phyloP scores from a whole-genome alignment of 1,284 basidiomycete species.

The Ceratobasidium sp. region DNA sequence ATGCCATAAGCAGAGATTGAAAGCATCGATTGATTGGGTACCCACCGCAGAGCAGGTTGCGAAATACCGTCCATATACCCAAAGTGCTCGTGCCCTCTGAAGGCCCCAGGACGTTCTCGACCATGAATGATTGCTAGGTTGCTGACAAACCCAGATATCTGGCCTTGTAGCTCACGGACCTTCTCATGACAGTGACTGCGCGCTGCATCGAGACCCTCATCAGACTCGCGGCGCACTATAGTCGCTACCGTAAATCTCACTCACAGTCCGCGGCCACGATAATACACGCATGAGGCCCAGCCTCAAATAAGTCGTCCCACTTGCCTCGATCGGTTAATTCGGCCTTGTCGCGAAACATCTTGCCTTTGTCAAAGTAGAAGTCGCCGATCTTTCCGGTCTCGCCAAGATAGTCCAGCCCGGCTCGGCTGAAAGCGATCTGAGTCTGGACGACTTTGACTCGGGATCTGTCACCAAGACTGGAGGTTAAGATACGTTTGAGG shows the following conservation, averaged over 20 bases:
- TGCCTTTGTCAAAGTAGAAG: neutral
- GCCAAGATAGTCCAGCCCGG: constrained; percentile 16
- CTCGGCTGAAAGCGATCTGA: constrained; percentile 30
- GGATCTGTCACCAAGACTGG: neutral
- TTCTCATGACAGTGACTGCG: neutral
- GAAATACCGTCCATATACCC: constrained; percentile 47
- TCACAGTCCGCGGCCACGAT: constrained; percentile 36
- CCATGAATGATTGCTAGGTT: neutral
- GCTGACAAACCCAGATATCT: constrained; percentile 9
- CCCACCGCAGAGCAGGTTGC: constrained; percentile 45
- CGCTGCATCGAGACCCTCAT: constrained; percentile 18
- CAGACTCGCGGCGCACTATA: neutral
- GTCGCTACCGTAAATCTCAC: neutral
- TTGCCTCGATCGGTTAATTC: constrained; percentile 26
- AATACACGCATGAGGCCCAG: constrained; percentile 38
- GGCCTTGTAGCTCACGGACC: neutral
- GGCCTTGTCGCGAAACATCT: neutral
- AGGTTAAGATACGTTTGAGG: neutral
- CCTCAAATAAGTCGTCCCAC: constrained; percentile 7
- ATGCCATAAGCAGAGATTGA: no score
- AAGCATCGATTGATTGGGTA: neutral
- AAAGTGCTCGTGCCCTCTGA: constrained; percentile 44
- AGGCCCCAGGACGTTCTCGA: neutral
- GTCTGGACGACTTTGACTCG: neutral
- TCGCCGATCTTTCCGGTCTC: neutral